Evolutionary conservation across 2,329 filamentous ascomycete species (phyloP), one percentile per base, ranked within the genome.

Genomic region (Fusarium verrucosum): DNA sequence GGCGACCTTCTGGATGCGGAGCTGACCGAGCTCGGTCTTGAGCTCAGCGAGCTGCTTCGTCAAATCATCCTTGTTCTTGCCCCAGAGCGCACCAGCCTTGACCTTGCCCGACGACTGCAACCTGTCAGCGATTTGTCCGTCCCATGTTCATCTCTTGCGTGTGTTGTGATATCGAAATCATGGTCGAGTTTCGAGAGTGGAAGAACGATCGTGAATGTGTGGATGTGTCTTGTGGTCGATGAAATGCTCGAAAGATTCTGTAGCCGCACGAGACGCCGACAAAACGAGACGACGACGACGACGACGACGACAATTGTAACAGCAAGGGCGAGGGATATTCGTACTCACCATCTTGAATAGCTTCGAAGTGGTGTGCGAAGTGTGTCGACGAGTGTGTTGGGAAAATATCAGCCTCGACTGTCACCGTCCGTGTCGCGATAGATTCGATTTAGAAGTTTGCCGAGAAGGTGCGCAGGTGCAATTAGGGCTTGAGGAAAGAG

Each of bases 1-100:
- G 78, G 93, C 87, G 80, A 99, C 94, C 91, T 99, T 98, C 87
- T 97, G 94, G 80, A 96, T 96, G 81, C 95, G 91, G 78, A 99
- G 89, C 85, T 94, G 90, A 79, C 92, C 92, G 74, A 99, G 89
- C 87, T 99, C 96, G 71, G 90, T 89, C 92, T 97, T 97, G 80
- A 97, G 87, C 83, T 97, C 93, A 76, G 89, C 89, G 79, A 97
- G 89, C 83, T 96, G 93, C 88, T 95, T 96, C 80, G 88, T 88
- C 83, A 99, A 88, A 78, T 99, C 96, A 79, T 97, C 92, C 90
- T 98, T 98, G 90, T 88, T 94, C 92, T 99, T 99, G 86, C 88
- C 89, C 95, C 95, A 98, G 83, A 99, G 92, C 85, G 92, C 88
- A 85, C 88, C 88, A 82, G 94, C 89, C 91, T 97, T 98, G 84